A percentile compares a stretch with the other conserved stretches of the same genome.
These are phyloP conservation scores for Stagonosporopsis tanaceti DNA, from an alignment of 2,329 filamentous ascomycete species.

Conservation along the genomic window DNA sequence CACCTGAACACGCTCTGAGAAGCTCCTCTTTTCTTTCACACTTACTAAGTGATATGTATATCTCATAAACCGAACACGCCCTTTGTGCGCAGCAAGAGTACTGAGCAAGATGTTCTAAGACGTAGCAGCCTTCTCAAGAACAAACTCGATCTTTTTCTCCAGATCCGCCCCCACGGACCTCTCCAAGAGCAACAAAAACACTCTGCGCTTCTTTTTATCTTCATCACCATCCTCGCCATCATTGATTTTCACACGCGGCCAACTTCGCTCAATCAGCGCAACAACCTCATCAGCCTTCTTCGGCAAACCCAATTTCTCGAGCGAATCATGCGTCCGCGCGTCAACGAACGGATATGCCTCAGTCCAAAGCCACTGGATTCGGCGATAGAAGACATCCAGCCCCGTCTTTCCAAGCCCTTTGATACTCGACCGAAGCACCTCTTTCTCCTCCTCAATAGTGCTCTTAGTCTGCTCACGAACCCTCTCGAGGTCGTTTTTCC, in stretches of 20 bases:
- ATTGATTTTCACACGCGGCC: conserved; percentile 44
- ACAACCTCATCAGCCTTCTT: conserved; percentile 47
- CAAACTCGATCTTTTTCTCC: no score
- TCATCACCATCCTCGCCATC: conserved; percentile 32
- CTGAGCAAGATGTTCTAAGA: no score
- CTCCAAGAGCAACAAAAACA: conserved; percentile 35
- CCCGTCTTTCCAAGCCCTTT: conserved; percentile 54
- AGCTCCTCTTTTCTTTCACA: no score
- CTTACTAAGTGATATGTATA: no score
- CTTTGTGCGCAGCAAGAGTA: no score
- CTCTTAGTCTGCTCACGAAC: conserved; percentile 42
- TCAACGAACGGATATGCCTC: conserved; percentile 52
- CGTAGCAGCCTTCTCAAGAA: no score
- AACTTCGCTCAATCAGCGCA: conserved; percentile 47
- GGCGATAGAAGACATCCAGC: conserved; percentile 53
- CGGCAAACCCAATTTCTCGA: conserved; percentile 33
- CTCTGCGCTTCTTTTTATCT: conserved; percentile 43
- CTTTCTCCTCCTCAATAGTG: conserved; percentile 33
- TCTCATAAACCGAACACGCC: no score
- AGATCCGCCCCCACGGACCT: no score
- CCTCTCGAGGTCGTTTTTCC: conserved; percentile 26
- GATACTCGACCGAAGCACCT: conserved; percentile 46
- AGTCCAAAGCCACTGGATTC: conserved; percentile 52
- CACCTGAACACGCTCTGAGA: no score
- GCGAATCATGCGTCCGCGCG: conserved; percentile 41